These are phyloP conservation scores for Aspergillus eucalypticola DNA, from an alignment of 2,329 filamentous ascomycete species.

Conservation along the genomic window DNA sequence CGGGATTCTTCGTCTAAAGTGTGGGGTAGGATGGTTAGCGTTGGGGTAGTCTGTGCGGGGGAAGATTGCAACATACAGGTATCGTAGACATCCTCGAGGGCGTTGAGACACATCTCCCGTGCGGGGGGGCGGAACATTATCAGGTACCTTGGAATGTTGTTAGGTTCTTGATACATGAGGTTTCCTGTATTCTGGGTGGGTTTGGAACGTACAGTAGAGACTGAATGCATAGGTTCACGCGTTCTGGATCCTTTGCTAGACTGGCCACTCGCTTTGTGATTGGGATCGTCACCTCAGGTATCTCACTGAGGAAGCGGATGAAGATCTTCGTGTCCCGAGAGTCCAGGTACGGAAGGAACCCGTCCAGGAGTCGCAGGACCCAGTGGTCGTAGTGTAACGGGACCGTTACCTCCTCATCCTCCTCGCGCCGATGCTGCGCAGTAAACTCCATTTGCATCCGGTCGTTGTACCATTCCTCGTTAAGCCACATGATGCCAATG, in stretches of 20 bases:
- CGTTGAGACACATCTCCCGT: slow-evolving; percentile 58
- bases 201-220: slow-evolving; percentile 52
- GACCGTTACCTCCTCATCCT: slow-evolving; percentile 50
- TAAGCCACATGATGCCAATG: slow-evolving; percentile 88
- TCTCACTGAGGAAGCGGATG: slow-evolving; percentile 86
- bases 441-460: slow-evolving; percentile 54
- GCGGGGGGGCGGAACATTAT: slow-evolving; percentile 62
- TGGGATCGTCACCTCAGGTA: slow-evolving; percentile 72
- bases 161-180: slow-evolving; percentile 8
- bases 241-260: slow-evolving; percentile 64
- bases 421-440: slow-evolving; percentile 44
- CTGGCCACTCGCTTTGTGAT: slow-evolving; percentile 72
- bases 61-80: slow-evolving; percentile 45
- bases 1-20: slow-evolving; percentile 48
- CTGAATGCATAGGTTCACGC: slow-evolving; percentile 60
- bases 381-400: slow-evolving; percentile 72
- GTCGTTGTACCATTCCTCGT: slow-evolving; percentile 98
- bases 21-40: slow-evolving; percentile 1
- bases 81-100: slow-evolving; percentile 59
- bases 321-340: slow-evolving; percentile 79
- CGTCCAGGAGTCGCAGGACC: slow-evolving; percentile 79
- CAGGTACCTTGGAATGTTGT: slow-evolving; percentile 47
- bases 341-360: slow-evolving; percentile 88
- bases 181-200: not conserved
- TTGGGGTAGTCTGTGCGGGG: not conserved